Evolutionary conservation across 176 grass and related monocot species (phyloP).

Genomic region (Microstegium vimineum): DNA sequence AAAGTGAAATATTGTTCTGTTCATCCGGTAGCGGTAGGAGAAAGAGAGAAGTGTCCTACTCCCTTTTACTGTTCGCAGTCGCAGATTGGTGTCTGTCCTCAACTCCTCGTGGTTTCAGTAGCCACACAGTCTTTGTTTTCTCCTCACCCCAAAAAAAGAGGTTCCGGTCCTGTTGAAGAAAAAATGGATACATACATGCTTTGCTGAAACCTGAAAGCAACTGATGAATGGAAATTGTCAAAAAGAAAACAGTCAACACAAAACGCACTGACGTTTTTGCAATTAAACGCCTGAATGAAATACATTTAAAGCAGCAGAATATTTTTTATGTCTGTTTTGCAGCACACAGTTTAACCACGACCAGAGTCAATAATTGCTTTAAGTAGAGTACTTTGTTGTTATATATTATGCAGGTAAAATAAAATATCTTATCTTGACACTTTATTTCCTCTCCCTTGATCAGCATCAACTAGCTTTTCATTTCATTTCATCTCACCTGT

Average conservation of each 20-base stretch:
- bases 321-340: not conserved
- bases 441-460: not conserved
- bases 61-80: not conserved
- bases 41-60: not conserved
- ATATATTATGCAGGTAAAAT: slow-evolving; percentile 26
- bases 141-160: too few relatives aligned
- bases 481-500: too few relatives aligned
- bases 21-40: too few relatives aligned
- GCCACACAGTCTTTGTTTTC: not conserved
- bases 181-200: not conserved
- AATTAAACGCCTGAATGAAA: too few relatives aligned
- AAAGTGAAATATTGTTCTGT: slow-evolving; percentile 1
- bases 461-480: not conserved
- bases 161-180: not conserved
- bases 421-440: slow-evolving; percentile 9
- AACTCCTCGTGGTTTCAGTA: not conserved
- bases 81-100: not conserved
- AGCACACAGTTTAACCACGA: not conserved
- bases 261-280: not conserved
- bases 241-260: not conserved
- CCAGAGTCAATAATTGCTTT: not conserved
- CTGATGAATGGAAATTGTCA: not conserved
- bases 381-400: not conserved
- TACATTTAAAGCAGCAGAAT: too few relatives aligned
- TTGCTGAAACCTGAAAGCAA: not conserved